Percentiles rank a stretch among this genome's conserved stretches.
Evolutionary conservation across 805 yeast genomes (phyloP).

Genomic region (Candida taoyuanica): DNA sequence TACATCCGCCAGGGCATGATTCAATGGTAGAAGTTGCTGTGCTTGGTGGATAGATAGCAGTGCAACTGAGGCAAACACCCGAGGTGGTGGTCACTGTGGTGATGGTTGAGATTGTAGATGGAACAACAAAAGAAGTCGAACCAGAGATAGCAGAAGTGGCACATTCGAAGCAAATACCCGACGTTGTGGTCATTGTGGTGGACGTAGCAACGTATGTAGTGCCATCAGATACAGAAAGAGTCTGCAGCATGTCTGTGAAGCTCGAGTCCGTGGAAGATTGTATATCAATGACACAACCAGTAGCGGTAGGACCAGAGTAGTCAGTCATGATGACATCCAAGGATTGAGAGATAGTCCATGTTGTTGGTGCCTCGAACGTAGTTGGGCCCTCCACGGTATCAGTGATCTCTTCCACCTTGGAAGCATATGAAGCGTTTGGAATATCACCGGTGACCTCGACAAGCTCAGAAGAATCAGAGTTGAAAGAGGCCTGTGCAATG

Average conservation of each 20-base stretch:
- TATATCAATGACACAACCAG: conserved; percentile 2
- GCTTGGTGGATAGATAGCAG: background rate
- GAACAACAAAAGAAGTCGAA: background rate
- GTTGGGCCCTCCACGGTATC: background rate
- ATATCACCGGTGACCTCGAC: conserved; percentile 16
- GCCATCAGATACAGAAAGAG: too few relatives aligned
- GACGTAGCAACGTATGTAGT: background rate
- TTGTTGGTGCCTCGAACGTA: conserved; percentile 5
- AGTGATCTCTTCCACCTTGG: background rate
- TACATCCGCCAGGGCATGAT: background rate
- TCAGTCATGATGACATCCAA: background rate
- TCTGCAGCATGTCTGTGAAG: too few relatives aligned
- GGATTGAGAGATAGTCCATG: conserved; percentile 5
- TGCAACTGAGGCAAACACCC: conserved; percentile 6
- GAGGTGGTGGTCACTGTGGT: conserved; percentile 1
- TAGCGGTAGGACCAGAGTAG: conserved; percentile 5
- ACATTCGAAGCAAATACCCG: background rate
- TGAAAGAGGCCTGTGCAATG: conserved; percentile 12
- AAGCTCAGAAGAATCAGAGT: conserved; percentile 4
- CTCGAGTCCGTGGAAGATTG: background rate
- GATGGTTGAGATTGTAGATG: background rate
- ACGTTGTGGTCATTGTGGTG: background rate
- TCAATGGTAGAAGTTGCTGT: background rate
- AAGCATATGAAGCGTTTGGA: conserved; percentile 18
- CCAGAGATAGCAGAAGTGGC: background rate